Base-by-base conservation (phyloP, 2,329 filamentous ascomycete genomes). In the Trichoderma sp. region DNA sequence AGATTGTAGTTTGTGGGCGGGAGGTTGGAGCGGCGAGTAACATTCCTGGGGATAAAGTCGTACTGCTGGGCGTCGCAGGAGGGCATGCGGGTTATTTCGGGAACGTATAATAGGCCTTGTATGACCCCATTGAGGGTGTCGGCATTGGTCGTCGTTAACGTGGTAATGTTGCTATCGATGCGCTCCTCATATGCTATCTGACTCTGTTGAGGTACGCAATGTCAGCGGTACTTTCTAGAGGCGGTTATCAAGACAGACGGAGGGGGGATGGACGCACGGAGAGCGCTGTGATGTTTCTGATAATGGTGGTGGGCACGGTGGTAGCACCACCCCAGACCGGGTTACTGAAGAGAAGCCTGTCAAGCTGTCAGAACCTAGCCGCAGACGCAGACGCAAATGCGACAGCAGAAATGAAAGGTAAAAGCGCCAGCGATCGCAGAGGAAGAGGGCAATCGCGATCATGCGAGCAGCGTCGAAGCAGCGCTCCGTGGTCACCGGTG, bases 81-180 rank as follows among this genome's bases (percentile, higher is more conserved):
- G 71, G 90, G 85, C 68, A 83, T 77, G 13, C 75, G 68, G 6
- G 80, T 77, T 51, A 97, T 84, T 70, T 90, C 87, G 5, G 95
- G 96, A 2, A 97, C 91, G 78, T 96, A 98, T 68, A 98, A 85
- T 18, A 97, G 86, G 70, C 95, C 95, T 72, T 88, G 86, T 43
- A 96, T 88, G 66, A 87, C 82, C 66, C 86, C 86, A 72, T 90
- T 87, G 49, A 83, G 78, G 10, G 83, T 83, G 37, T 86, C 83
- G 64, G 87, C 84, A 76, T 88, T 89, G 70, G 88, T 91, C 37
- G 86, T 88, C 3, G 92, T 92, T 16, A 97, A 83, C 0, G 93
- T 96, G 55, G 90, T 92, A 63, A 97, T 86, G 74, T 91, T 91
- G 68, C 79, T 79, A 24, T 77, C 73, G 65, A 87, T 78, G 55